These are phyloP conservation scores for Plectosphaerella sp. DNA, from an alignment of 2,329 filamentous ascomycete species.

Conservation along the genomic window DNA sequence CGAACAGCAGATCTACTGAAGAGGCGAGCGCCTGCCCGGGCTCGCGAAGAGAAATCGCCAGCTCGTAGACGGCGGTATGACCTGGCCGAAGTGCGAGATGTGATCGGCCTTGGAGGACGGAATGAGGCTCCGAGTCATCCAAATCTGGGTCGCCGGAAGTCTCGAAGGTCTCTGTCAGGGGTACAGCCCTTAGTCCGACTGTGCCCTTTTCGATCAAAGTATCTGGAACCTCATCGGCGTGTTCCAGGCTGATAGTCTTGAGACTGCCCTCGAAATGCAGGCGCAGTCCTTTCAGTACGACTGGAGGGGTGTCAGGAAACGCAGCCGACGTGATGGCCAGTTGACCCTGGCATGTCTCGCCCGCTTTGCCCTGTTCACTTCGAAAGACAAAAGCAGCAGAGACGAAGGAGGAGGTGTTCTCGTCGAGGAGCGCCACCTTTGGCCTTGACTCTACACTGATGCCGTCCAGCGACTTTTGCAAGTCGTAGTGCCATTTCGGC, in stretches of 20 bases:
- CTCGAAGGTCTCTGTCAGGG: conserved; percentile 14
- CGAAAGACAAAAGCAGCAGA: conserved; percentile 54
- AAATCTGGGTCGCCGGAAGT: not conserved
- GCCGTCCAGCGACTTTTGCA: conserved; percentile 51
- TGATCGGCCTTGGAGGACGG: conserved; percentile 16
- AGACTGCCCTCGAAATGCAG: conserved; percentile 55
- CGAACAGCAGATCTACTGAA: conserved; percentile 59
- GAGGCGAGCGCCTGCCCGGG: conserved; percentile 70
- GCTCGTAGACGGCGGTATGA: conserved; percentile 64
- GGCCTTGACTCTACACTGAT: conserved; percentile 39
- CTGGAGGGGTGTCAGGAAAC: conserved; percentile 43
- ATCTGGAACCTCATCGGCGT: conserved; percentile 40
- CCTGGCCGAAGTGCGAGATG: conserved; percentile 65
- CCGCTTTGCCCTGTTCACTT: conserved; percentile 55
- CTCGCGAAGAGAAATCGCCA: conserved; percentile 73
- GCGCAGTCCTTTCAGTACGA: conserved; percentile 46
- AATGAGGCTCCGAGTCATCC: conserved; percentile 20
- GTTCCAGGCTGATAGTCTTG: conserved; percentile 48
- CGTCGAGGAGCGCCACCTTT: conserved; percentile 45
- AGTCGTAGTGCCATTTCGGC: conserved; percentile 57
- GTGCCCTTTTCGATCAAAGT: conserved; percentile 13
- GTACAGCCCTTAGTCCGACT: conserved; percentile 17
- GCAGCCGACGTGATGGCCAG: conserved; percentile 54
- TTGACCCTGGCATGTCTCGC: conserved; percentile 54
- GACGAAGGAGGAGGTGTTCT: conserved; percentile 48